phyloP scores from a whole-genome alignment of 768 basidiomycete species.

The Tulasnella sp. region DNA sequence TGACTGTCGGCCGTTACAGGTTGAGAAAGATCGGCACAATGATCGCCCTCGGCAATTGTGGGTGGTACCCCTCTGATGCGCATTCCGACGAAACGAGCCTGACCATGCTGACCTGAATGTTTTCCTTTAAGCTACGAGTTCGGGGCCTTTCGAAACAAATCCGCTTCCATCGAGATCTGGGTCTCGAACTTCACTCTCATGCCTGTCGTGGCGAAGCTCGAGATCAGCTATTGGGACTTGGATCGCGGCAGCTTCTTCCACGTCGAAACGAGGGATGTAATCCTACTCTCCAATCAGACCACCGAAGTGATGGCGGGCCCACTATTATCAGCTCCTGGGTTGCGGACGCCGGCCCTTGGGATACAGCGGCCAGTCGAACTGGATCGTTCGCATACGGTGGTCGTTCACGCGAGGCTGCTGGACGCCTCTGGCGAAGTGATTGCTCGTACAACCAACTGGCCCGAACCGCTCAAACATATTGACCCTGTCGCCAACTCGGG shows the following conservation, averaged over 20 bases:
- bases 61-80: not conserved
- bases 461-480: constrained; percentile 28
- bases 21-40: constrained; percentile 28
- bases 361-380: not conserved
- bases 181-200: constrained; percentile 31
- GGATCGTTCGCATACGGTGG: constrained; percentile 26
- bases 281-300: constrained; percentile 32
- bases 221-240: constrained; percentile 31
- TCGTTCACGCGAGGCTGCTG: constrained; percentile 27
- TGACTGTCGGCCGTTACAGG: constrained; percentile 21
- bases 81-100: too few species aligned
- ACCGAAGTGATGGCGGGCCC: constrained; percentile 31
- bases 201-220: constrained; percentile 23
- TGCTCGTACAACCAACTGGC: constrained; percentile 26
- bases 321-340: constrained; percentile 22
- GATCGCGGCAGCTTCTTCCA: constrained; percentile 25
- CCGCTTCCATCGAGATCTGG: constrained; percentile 32
- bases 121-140: constrained; percentile 27
- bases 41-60: constrained; percentile 30
- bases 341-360: constrained; percentile 22
- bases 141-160: constrained; percentile 24
- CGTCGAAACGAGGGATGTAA: constrained; percentile 18
- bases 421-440: constrained; percentile 24
- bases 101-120: constrained; percentile 18
- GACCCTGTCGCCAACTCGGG: constrained; percentile 25